A percentile compares a stretch with the other conserved stretches of the same genome.
phyloP scores from a whole-genome alignment of 2,329 filamentous ascomycete species.

The Diaporthe destruens region DNA sequence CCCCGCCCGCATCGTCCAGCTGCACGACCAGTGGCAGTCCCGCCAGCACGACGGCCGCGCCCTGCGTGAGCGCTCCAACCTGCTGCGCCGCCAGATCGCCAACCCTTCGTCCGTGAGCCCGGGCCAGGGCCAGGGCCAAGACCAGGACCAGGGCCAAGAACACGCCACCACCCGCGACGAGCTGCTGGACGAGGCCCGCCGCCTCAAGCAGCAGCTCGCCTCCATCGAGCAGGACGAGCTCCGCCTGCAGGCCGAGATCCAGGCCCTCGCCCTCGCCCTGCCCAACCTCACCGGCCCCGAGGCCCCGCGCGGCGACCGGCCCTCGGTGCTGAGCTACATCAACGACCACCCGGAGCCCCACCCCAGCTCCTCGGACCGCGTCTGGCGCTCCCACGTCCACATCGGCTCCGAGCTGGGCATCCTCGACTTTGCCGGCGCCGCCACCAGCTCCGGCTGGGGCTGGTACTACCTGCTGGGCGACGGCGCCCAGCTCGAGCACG shows the following conservation, averaged over 20 bases:
- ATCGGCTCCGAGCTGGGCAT: conserved; percentile 89
- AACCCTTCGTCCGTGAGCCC: conserved; percentile 62
- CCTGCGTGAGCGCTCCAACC: conserved; percentile 76
- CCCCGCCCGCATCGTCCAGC: conserved; percentile 66
- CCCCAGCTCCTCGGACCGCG: conserved; percentile 53
- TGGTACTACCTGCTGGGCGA: conserved; percentile 98
- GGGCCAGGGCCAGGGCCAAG: conserved; percentile 58
- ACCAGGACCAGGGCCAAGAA: conserved; percentile 47
- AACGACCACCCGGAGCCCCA: conserved; percentile 72
- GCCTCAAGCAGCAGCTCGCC: conserved; percentile 72
- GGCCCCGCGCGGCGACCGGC: conserved; percentile 78
- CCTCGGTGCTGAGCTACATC: conserved; percentile 79
- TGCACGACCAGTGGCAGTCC: conserved; percentile 70
- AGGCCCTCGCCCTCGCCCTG: conserved; percentile 79
- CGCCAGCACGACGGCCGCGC: conserved; percentile 71
- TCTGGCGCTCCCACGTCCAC: conserved; percentile 83
- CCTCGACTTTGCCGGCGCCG: conserved; percentile 88
- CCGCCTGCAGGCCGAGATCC: conserved; percentile 74
- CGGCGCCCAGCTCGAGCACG: conserved; percentile 93
- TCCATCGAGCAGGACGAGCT: conserved; percentile 72
- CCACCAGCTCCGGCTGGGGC: conserved; percentile 90
- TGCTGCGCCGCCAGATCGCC: conserved; percentile 69
- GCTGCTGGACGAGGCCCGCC: conserved; percentile 73
- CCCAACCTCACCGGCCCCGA: conserved; percentile 86
- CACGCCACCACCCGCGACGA: conserved; percentile 57